Evolutionary conservation across 1,139 yeast genomes (phyloP).

Genomic region (Yamadazyma diospyri): DNA sequence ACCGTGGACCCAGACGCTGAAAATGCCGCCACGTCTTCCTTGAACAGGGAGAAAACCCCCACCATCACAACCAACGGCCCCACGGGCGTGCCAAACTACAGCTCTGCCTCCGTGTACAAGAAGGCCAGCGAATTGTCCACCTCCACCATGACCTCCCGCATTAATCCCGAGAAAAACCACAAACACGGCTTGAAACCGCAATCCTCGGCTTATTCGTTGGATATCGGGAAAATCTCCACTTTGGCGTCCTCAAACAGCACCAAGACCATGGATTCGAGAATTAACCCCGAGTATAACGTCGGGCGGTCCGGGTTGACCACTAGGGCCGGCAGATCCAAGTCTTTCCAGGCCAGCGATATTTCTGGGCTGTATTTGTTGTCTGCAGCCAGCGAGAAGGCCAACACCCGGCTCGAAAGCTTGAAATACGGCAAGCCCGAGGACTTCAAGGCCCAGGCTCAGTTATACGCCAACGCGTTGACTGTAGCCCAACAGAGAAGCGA

Average conservation of each 20-base stretch:
- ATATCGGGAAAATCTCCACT: slow-evolving; percentile 40
- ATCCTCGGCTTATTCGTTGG: slow-evolving; percentile 25
- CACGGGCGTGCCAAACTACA: slow-evolving; percentile 39
- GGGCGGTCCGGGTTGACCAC: slow-evolving; percentile 39
- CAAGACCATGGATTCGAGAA: slow-evolving; percentile 38
- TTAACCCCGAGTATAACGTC: slow-evolving; percentile 40
- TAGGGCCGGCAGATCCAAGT: slow-evolving; percentile 27
- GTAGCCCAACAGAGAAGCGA: slow-evolving; percentile 67
- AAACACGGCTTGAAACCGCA: slow-evolving; percentile 45
- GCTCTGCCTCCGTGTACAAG: slow-evolving; percentile 34
- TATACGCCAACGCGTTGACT: slow-evolving; percentile 47
- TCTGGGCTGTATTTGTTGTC: slow-evolving; percentile 57
- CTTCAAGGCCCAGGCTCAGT: slow-evolving; percentile 41
- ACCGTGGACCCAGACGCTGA: slow-evolving; percentile 46
- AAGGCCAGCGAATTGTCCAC: slow-evolving; percentile 44
- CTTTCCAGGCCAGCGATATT: slow-evolving; percentile 41
- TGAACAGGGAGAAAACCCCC: slow-evolving; percentile 23
- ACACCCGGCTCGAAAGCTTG: slow-evolving; percentile 43
- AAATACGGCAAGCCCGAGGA: slow-evolving; percentile 29
- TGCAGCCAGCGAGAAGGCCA: slow-evolving; percentile 60
- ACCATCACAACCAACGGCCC: slow-evolving; percentile 8
- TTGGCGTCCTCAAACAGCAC: slow-evolving; percentile 44
- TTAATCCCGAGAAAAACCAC: slow-evolving; percentile 41
- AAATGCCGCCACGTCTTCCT: slow-evolving; percentile 33
- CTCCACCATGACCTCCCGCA: slow-evolving; percentile 45